Percentiles rank a stretch among this genome's conserved stretches.
These are phyloP conservation scores for Prorocentrum cordatum DNA, from an alignment of 169 alveolate genomes.

Conservation along the genomic window DNA sequence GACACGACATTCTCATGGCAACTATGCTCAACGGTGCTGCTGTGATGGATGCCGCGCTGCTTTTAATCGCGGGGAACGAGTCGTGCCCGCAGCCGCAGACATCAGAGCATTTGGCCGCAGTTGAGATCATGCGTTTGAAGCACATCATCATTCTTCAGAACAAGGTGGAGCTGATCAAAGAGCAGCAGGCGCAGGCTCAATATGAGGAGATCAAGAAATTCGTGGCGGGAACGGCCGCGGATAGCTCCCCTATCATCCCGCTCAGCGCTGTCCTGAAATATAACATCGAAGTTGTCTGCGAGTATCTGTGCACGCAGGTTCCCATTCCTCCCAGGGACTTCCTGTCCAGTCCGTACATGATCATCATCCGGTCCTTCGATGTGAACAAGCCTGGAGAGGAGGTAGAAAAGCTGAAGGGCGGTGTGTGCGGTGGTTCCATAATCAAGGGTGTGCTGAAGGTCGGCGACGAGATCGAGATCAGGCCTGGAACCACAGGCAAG, in stretches of 20 bases:
- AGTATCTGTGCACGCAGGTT: constrained; percentile 87
- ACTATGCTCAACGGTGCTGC: constrained; percentile 99
- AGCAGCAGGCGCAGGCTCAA: constrained; percentile 89
- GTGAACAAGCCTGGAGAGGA: constrained; percentile 98
- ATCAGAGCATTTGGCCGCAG: constrained; percentile 99
- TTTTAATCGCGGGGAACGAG: constrained; percentile 79
- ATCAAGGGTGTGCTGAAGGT: constrained; percentile 78
- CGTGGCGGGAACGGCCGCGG: constrained; percentile 93
- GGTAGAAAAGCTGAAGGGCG: constrained; percentile 94
- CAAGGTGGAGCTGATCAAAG: constrained; percentile 93
- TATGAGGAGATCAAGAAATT: constrained; percentile 89
- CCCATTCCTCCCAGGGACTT: constrained; percentile 97
- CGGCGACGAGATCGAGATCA: background rate
- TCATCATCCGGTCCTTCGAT: constrained; percentile 96
- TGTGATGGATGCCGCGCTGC: constrained; percentile 98
- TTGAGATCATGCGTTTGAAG: constrained; percentile 96
- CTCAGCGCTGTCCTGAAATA: constrained; percentile 83
- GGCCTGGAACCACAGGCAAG: constrained; percentile 41
- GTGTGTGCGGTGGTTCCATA: constrained; percentile 98
- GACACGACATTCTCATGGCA: constrained; percentile 99
- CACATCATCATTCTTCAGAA: constrained; percentile 90
- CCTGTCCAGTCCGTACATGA: constrained; percentile 93
- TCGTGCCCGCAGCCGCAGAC: constrained; percentile 68
- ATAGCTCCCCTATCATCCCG: constrained; percentile 49
- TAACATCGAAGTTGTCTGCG: constrained; percentile 92